These are phyloP conservation scores for Phytophthora brassicae DNA, from an alignment of 352 stramenopile species.

Conservation along the genomic window DNA sequence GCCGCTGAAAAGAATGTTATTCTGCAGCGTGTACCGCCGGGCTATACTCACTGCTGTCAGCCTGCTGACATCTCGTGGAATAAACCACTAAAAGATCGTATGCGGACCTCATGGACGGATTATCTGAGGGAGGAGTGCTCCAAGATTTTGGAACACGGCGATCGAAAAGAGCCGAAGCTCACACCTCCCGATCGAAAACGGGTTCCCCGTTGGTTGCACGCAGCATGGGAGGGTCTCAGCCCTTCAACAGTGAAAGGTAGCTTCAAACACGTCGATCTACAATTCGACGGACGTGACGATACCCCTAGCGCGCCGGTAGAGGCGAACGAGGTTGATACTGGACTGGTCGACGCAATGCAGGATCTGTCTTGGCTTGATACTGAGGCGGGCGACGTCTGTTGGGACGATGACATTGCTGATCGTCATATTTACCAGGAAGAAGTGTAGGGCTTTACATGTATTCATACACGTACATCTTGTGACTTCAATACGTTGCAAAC, in stretches of 20 bases:
- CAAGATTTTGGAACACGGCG: neutral
- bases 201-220: neutral
- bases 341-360: neutral
- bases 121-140: conserved; percentile 3
- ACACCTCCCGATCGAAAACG: no score
- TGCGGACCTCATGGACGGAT: neutral
- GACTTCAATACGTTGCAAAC: no score
- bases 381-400: neutral
- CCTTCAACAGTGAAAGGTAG: neutral
- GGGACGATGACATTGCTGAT: no score
- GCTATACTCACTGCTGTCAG: conserved; percentile 20
- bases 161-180: neutral
- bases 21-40: conserved; percentile 9
- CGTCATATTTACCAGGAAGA: no score
- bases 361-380: neutral
- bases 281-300: neutral
- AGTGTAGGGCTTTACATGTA: no score
- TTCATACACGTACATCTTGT: no score
- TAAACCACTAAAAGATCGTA: conserved; percentile 19
- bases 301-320: no score
- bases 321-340: neutral
- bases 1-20: conserved; percentile 11
- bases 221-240: neutral
- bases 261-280: conserved; percentile 2
- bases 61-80: conserved; percentile 27